Evolutionary conservation across 805 yeast genomes (phyloP), one percentile per base, ranked within the genome.

Genomic region (Wickerhamomyces bovis): DNA sequence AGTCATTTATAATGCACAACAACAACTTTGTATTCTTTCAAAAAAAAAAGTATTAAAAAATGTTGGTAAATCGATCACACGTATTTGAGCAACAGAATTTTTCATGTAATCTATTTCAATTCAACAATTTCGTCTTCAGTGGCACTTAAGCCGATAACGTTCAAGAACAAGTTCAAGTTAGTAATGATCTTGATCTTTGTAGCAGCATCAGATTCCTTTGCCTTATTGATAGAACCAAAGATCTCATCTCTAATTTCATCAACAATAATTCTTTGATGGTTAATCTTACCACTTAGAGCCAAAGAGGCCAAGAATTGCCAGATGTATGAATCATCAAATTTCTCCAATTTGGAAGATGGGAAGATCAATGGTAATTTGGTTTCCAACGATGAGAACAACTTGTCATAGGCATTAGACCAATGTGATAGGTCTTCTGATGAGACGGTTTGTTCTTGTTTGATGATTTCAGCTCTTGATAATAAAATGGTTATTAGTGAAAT

Each of bases 281-380:
- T 84, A 56, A 87, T 70, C 62, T 85, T 83, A 53, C 97, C 96
- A 51, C 96, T 92, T 52, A 92, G 72, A 0, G 98, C 92, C 50
- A 92, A 75, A 13, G 96, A 85, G 20, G 99, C 99, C 65, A 92
- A 77, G 62, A 92, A 90, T 69, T 92, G 97, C 99, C 99, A 92
- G 43, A 89, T 89, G 60, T 90, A 89, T 33, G 62, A 54, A 46
- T 58, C 61, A 40, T 60, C 64, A 25, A 51, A 50, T 35, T 53
- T 41, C 15, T 22, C 41, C n/a, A 69, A 59, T 42, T 65, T 56
- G 21, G 75, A 71, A 39, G 92, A 87, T 46, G 97, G 96, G 83
- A 92, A 90, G 40, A 90, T 78, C 16, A 80, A 71, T 1, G 84
- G 73, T 48, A 92, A 74, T 63, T 88, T 80, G 4, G 89, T 85